These are phyloP conservation scores for Boletellus sp. DNA, from an alignment of 768 basidiomycete genomes.

Conservation along the genomic window DNA sequence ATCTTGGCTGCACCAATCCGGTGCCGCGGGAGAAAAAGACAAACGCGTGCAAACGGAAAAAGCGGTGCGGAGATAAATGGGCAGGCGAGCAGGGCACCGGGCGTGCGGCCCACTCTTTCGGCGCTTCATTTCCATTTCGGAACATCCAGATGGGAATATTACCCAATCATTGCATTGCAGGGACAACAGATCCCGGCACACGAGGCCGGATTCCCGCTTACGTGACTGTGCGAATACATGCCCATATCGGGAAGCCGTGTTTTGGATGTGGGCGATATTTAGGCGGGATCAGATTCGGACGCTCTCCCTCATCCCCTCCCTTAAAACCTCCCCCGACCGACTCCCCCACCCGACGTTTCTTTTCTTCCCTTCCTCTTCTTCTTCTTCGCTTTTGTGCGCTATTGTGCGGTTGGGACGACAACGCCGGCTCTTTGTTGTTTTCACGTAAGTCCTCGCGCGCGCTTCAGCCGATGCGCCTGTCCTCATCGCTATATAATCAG, in stretches of 20 bases:
- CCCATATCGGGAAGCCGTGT: constrained; percentile 12
- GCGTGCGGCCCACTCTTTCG: constrained; percentile 14
- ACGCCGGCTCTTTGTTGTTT: constrained; percentile 30
- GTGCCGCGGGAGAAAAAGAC: constrained; percentile 22
- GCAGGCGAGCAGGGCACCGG: constrained; percentile 28
- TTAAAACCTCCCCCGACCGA: constrained; percentile 22
- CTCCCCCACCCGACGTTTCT: constrained; percentile 40
- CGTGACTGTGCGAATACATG: background rate
- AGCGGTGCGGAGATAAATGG: constrained; percentile 22
- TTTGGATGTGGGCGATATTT: constrained; percentile 26
- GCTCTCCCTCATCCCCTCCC: constrained; percentile 30
- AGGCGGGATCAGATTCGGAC: constrained; percentile 29
- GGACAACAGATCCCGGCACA: constrained; percentile 33
- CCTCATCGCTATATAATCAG: constrained; percentile 12
- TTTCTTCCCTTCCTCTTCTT: constrained; percentile 23
- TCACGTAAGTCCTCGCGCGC: constrained; percentile 27
- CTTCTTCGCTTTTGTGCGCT: constrained; percentile 29
- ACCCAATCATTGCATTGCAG: constrained; percentile 28
- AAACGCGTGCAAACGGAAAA: constrained; percentile 2
- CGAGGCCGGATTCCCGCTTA: constrained; percentile 28
- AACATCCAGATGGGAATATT: constrained; percentile 24
- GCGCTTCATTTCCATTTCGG: background rate
- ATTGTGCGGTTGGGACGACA: constrained; percentile 34
- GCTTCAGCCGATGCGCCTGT: background rate
- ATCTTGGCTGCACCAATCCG: constrained; percentile 24